phyloP scores from a whole-genome alignment of 1,284 basidiomycete genomes.

The Rhodotorula sp. region DNA sequence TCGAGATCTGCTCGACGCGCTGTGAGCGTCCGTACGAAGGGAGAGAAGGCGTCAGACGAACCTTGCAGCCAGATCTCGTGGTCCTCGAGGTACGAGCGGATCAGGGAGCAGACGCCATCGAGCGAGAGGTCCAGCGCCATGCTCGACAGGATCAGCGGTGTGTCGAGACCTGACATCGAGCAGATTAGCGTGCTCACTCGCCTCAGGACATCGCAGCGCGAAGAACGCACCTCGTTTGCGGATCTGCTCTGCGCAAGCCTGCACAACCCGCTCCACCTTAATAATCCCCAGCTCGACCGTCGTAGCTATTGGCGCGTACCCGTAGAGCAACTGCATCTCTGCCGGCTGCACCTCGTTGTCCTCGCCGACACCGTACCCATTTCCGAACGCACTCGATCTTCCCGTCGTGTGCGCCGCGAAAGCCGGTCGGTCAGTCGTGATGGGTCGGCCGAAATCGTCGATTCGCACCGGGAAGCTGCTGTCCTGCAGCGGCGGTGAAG shows the following conservation, averaged over 20 bases:
- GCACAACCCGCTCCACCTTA: slow-evolving; percentile 27
- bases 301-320: slow-evolving; percentile 33
- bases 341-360: background rate
- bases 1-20: slow-evolving; percentile 66
- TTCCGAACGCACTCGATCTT: background rate
- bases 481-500: background rate
- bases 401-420: slow-evolving; percentile 3
- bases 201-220: background rate
- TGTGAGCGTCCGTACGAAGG: too few species aligned
- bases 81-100: slow-evolving; percentile 65
- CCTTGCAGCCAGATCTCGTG: slow-evolving; percentile 22
- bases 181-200: background rate
- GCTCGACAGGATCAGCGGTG: slow-evolving; percentile 82
- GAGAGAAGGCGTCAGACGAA: background rate
- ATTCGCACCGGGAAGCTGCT: slow-evolving; percentile 11
- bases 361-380: slow-evolving; percentile 19
- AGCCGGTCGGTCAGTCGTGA: slow-evolving; percentile 15
- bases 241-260: slow-evolving; percentile 21
- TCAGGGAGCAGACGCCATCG: slow-evolving; percentile 66
- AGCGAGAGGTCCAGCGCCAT: slow-evolving; percentile 77
- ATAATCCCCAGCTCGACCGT: slow-evolving; percentile 25
- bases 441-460: slow-evolving; percentile 37
- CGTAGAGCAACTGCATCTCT: slow-evolving; percentile 33
- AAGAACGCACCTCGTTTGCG: slow-evolving; percentile 21
- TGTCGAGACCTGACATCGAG: slow-evolving; percentile 62